A percentile compares a stretch with the other conserved stretches of the same genome.
These are phyloP conservation scores for Phanerodontia chrysosporium DNA, from an alignment of 768 basidiomycete genomes.

Conservation along the genomic window DNA sequence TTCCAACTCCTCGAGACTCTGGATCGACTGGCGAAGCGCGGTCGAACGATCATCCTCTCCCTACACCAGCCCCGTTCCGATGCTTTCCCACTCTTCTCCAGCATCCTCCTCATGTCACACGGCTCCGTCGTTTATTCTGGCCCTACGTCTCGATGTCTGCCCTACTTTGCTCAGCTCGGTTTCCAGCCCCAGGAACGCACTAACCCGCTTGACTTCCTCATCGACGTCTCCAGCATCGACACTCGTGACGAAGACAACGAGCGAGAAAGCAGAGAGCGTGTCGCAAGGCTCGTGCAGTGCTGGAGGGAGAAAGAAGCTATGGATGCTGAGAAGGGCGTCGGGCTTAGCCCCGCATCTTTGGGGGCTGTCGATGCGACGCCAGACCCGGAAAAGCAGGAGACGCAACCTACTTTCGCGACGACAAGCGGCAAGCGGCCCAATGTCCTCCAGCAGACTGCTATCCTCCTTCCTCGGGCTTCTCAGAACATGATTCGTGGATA, in stretches of 20 bases:
- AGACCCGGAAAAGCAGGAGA: background rate
- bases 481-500: slow-evolving; percentile 21
- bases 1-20: slow-evolving; percentile 27
- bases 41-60: slow-evolving; percentile 38
- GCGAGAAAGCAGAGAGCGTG: slow-evolving; percentile 24
- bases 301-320: slow-evolving; percentile 1
- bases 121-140: slow-evolving; percentile 41
- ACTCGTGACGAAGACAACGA: slow-evolving; percentile 34
- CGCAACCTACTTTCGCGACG: background rate
- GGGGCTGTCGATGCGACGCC: background rate
- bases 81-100: slow-evolving; percentile 43
- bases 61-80: slow-evolving; percentile 46
- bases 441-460: slow-evolving; percentile 4
- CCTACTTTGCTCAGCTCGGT: slow-evolving; percentile 34
- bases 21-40: slow-evolving; percentile 22
- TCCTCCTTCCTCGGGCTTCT: slow-evolving; percentile 3
- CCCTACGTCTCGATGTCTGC: slow-evolving; percentile 24
- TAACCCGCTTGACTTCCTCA: slow-evolving; percentile 41
- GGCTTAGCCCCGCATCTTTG: background rate
- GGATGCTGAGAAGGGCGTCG: background rate
- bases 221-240: slow-evolving; percentile 39
- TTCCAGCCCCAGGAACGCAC: slow-evolving; percentile 29
- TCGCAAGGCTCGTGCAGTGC: slow-evolving; percentile 1
- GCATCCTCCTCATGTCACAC: slow-evolving; percentile 38
- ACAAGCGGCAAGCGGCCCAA: slow-evolving; percentile 7